Evolutionary conservation across 768 basidiomycete genomes (phyloP).

Genomic region (Collybiopsis luxurians): DNA sequence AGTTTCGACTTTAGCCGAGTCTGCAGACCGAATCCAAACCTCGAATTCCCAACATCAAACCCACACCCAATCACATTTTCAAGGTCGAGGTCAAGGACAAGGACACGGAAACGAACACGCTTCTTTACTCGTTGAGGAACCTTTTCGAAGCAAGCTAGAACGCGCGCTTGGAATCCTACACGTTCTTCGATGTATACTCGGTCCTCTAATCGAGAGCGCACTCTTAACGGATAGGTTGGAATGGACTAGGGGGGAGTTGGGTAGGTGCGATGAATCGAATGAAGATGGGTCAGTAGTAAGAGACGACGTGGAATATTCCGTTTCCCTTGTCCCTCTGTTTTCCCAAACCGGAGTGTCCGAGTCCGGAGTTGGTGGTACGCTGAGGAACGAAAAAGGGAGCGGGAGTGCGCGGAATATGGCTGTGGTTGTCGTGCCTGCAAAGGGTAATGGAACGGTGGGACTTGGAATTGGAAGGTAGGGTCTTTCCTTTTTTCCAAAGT

Average conservation of each 20-base stretch:
- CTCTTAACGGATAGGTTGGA: constrained; percentile 60
- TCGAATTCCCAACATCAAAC: not conserved
- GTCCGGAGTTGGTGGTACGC: too few relatives aligned
- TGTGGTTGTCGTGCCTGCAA: constrained; percentile 40
- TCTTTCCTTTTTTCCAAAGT: too few relatives aligned
- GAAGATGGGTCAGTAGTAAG: constrained; percentile 22
- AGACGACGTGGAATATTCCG: constrained; percentile 29
- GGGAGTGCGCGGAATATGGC: constrained; percentile 76
- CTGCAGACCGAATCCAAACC: not conserved
- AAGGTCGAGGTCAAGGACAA: not conserved
- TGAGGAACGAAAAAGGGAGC: too few relatives aligned
- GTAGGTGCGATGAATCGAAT: not conserved
- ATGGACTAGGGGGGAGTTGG: constrained; percentile 51
- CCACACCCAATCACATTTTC: not conserved
- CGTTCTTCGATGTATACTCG: constrained; percentile 63
- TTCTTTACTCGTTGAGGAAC: not conserved
- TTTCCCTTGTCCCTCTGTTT: constrained; percentile 49
- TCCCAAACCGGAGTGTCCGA: constrained; percentile 53
- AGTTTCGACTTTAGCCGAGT: too few relatives aligned
- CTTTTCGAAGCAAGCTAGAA: not conserved
- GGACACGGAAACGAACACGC: not conserved
- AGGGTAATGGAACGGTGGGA: too few relatives aligned
- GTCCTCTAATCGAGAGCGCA: constrained; percentile 63
- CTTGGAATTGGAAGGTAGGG: too few relatives aligned
- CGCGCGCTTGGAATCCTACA: constrained; percentile 52